A percentile compares a stretch with the other conserved stretches of the same genome.
These are phyloP conservation scores for Sorghum bicolor DNA, from an alignment of 176 grass and related monocot genomes.

Conservation along the genomic window DNA sequence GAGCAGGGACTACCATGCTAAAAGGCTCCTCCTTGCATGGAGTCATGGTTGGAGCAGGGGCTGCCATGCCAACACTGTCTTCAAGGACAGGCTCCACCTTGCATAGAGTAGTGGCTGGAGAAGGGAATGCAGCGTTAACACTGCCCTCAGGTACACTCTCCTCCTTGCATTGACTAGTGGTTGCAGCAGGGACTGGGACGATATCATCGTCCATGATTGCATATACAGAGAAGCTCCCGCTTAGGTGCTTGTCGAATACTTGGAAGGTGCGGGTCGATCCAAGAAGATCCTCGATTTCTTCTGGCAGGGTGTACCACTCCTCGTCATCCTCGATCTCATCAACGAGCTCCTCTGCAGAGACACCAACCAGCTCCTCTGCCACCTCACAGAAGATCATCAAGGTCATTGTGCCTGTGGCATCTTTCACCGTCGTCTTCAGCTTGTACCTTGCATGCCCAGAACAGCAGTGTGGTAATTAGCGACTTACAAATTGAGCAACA, in stretches of 20 bases:
- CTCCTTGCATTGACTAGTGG: neutral
- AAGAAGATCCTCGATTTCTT: constrained; percentile 8
- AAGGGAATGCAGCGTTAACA: neutral
- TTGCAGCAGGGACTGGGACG: neutral
- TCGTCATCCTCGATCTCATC: constrained; percentile 8
- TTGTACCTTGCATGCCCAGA: neutral
- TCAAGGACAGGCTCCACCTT: neutral
- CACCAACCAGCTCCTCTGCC: constrained; percentile 6
- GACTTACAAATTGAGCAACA: neutral
- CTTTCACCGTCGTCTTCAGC: constrained; percentile 6
- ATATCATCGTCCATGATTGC: neutral
- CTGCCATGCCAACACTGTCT: neutral
- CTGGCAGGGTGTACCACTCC: constrained; percentile 16
- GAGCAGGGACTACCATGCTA: neutral
- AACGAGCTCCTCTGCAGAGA: constrained; percentile 7
- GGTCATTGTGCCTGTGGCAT: neutral
- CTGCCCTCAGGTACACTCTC: neutral
- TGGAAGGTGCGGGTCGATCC: constrained; percentile 9
- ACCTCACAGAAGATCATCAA: constrained; percentile 20
- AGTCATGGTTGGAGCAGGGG: neutral
- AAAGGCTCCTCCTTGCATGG: neutral
- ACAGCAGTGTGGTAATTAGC: neutral
- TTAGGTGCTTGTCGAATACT: constrained; percentile 1
- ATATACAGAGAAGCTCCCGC: neutral
- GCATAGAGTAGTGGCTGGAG: neutral